phyloP scores from a whole-genome alignment of 2,329 filamentous ascomycete genomes.

The Pestalotiopsis sp. region DNA sequence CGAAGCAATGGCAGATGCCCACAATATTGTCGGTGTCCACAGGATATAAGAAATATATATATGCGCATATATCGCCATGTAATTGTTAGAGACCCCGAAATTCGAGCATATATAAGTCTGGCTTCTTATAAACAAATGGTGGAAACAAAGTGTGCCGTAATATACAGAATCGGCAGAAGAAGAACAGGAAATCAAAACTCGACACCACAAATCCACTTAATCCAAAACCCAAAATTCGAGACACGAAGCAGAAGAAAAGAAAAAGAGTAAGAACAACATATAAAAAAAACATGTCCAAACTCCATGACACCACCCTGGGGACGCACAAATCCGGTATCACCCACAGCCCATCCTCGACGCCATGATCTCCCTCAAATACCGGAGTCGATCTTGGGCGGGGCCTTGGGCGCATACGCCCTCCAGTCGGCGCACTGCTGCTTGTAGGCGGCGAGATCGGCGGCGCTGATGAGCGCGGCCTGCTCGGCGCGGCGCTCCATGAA shows the following conservation, averaged over 20 bases:
- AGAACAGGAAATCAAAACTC: background rate
- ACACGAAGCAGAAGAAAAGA: background rate
- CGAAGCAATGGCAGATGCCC: no score
- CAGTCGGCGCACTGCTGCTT: conserved; percentile 14
- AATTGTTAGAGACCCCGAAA: background rate
- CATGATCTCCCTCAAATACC: conserved; percentile 2
- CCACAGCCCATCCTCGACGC: background rate
- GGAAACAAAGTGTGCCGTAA: background rate
- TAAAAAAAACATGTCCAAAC: background rate
- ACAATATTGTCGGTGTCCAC: no score
- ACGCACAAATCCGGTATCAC: background rate
- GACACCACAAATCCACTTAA: background rate
- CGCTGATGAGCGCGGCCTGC: conserved; percentile 10
- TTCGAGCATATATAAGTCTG: background rate
- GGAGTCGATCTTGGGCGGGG: conserved; percentile 11
- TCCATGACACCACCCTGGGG: background rate
- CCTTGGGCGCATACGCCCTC: conserved; percentile 1
- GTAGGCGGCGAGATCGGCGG: background rate
- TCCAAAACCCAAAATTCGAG: no score
- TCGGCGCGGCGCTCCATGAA: conserved; percentile 41
- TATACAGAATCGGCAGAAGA: background rate
- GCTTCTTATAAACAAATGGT: background rate
- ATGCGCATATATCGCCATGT: background rate
- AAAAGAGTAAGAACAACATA: background rate
- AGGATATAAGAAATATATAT: no score